Evolutionary conservation across 2,329 filamentous ascomycete genomes (phyloP).

Genomic region (Pseudophaeomoniella oleicola): DNA sequence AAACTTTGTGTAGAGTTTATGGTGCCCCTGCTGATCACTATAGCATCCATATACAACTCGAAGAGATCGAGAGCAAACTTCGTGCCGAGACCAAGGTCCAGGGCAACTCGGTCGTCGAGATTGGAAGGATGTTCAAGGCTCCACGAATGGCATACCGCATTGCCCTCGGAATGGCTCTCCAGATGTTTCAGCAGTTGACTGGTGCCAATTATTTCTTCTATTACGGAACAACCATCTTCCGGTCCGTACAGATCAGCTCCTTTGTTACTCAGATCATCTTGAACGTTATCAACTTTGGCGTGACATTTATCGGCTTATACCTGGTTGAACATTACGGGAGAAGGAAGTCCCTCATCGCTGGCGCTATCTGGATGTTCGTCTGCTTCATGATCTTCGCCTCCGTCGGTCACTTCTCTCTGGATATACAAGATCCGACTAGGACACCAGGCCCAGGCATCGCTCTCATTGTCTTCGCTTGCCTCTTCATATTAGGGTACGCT

Average conservation of each 20-base stretch:
- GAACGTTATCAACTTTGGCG: conserved; percentile 51
- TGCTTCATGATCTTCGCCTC: conserved; percentile 39
- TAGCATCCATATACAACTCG: conserved; percentile 38
- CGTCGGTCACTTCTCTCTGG: conserved; percentile 16
- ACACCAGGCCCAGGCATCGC: conserved; percentile 41
- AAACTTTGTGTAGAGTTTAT: conserved; percentile 40
- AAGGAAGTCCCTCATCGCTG: conserved; percentile 51
- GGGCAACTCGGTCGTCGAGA: conserved; percentile 24
- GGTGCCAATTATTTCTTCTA: conserved; percentile 38
- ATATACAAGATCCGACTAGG: conserved; percentile 20
- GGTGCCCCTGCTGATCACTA: conserved; percentile 41
- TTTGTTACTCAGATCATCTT: conserved; percentile 51
- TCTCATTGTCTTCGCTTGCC: conserved; percentile 56
- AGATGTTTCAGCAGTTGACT: conserved; percentile 33
- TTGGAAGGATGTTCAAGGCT: conserved; percentile 26
- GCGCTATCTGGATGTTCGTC: conserved; percentile 51
- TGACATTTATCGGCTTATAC: conserved; percentile 54
- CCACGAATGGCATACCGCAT: conserved; percentile 33
- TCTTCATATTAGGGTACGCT: conserved; percentile 59
- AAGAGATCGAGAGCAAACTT: conserved; percentile 44
- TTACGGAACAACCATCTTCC: conserved; percentile 46
- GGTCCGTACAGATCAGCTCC: conserved; percentile 52
- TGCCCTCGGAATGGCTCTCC: conserved; percentile 28
- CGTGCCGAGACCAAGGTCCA: conserved; percentile 36
- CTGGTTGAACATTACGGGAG: conserved; percentile 57